Evolutionary conservation across 257 asterid species (phyloP), one percentile per base, ranked within the genome.

Genomic region (Thymus quinquecostatus): DNA sequence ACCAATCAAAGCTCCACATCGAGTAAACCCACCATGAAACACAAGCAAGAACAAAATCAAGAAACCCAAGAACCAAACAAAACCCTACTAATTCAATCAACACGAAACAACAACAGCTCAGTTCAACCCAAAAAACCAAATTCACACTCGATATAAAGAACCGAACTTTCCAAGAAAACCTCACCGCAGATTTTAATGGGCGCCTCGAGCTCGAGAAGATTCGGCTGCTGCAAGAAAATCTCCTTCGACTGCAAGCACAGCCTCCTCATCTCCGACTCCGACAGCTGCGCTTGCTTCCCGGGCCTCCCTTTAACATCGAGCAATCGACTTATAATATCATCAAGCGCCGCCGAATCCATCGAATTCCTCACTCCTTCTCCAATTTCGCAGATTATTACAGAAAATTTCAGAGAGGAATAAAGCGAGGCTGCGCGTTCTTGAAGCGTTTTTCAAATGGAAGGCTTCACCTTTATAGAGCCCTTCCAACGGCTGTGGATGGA

Each of bases 121-220:
- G 32, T 10, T n/a, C 8, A 59, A 32, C 13, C 33, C 21, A 21
- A 13, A 75, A 73, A 73, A 63, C 36, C 65, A 59, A 45, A 21
- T 21, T 21, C 41, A 32, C 12, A 53, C 43, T 11, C 11, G 64
- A n/a, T 7, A 36, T 36, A 1, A 2, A 55, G 44, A 7, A 34
- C 28, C 44, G 8, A 34, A 34, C 28, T 1, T 38, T 61, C 29
- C 13, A 61, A 65, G 13, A 29, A 76, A 70, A 29, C 3, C 41
- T 49, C 58, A 90, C 98, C 98, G 49, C 95, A 90, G 76, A 92
- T 92, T 96, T 87, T 92, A 81, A 92, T 86, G 44, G 98, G 98
- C 11, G 98, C 97, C 60, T 88, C 95, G n/a, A 92, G 90, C 76
- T 92, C 96, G 60, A 92, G 97, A 59, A 90, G 98, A 86, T 90